Evolutionary conservation across 2,329 filamentous ascomycete species (phyloP).

Genomic region (Fusarium sp.): DNA sequence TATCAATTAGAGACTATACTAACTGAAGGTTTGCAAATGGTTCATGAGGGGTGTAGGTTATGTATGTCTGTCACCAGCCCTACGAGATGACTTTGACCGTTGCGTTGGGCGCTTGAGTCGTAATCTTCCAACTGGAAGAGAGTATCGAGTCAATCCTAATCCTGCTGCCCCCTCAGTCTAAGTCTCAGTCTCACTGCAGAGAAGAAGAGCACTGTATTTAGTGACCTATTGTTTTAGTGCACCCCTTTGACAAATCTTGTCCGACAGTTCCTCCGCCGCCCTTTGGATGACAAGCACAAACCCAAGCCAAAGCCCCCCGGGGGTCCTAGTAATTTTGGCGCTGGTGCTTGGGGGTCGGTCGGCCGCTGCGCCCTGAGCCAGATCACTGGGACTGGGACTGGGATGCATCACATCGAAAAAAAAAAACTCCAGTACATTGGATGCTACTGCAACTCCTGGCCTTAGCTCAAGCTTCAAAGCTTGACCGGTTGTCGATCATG

Average conservation of each 20-base stretch:
- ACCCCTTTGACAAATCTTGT: constrained; percentile 24
- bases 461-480: constrained; percentile 13
- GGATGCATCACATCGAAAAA: background rate
- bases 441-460: background rate
- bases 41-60: constrained; percentile 8
- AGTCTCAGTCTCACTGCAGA: background rate
- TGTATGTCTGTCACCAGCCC: constrained; percentile 18
- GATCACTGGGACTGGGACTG: constrained; percentile 32
- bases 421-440: too few relatives aligned
- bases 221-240: background rate
- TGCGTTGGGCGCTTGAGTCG: constrained; percentile 24
- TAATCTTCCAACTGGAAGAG: constrained; percentile 16
- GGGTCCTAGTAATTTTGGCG: background rate
- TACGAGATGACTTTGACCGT: constrained; percentile 18
- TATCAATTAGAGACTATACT: constrained; percentile 10
- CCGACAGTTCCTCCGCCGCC: constrained; percentile 18
- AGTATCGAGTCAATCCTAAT: background rate
- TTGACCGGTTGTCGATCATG: constrained; percentile 29
- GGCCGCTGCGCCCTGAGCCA: constrained; percentile 39
- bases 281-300: constrained; percentile 22
- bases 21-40: background rate
- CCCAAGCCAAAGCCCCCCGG: background rate
- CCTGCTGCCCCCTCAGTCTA: constrained; percentile 4
- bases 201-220: background rate
- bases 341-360: constrained; percentile 20